Evolutionary conservation across 176 grass and related monocot species (phyloP).

Genomic region (Carex scoparia): DNA sequence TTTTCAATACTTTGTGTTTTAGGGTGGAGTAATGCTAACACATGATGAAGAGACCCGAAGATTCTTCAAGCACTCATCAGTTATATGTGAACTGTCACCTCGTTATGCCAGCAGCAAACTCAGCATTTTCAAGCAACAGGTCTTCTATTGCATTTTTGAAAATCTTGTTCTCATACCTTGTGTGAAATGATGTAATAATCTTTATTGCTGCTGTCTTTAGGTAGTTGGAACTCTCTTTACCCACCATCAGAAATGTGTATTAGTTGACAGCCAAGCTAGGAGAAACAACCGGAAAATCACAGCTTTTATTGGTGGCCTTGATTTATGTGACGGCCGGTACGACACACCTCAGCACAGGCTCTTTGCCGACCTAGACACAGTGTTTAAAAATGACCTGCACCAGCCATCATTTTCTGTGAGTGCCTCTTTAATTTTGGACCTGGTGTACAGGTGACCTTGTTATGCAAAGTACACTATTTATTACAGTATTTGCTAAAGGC

Average conservation of each 20-base stretch:
- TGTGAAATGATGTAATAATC: slow-evolving; percentile 19
- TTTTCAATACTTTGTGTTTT: slow-evolving; percentile 22
- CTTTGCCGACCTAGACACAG: slow-evolving; percentile 69
- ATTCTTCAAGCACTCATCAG: slow-evolving; percentile 96
- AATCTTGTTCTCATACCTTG: background rate
- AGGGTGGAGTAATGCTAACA: slow-evolving; percentile 93
- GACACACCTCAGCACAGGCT: slow-evolving; percentile 94
- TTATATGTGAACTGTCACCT: slow-evolving; percentile 87
- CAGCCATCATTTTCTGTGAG: slow-evolving; percentile 91
- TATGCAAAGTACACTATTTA: background rate
- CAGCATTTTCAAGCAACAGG: slow-evolving; percentile 96
- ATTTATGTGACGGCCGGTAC: slow-evolving; percentile 97
- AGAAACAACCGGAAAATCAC: slow-evolving; percentile 87
- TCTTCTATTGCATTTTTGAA: slow-evolving; percentile 26
- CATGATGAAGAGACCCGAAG: slow-evolving; percentile 95
- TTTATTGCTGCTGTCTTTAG: slow-evolving; percentile 43
- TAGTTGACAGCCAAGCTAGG: slow-evolving; percentile 83
- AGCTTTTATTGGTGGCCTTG: slow-evolving; percentile 84
- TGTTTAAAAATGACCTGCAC: slow-evolving; percentile 78
- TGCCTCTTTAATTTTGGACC: slow-evolving; percentile 13
- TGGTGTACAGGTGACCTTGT: background rate
- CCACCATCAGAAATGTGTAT: slow-evolving; percentile 91
- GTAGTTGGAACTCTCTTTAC: slow-evolving; percentile 92
- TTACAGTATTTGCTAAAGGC: slow-evolving; percentile 8
- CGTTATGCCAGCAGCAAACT: slow-evolving; percentile 94